These are phyloP conservation scores for Ceratocystis variospora DNA, from an alignment of 2,329 filamentous ascomycete genomes.

Conservation along the genomic window DNA sequence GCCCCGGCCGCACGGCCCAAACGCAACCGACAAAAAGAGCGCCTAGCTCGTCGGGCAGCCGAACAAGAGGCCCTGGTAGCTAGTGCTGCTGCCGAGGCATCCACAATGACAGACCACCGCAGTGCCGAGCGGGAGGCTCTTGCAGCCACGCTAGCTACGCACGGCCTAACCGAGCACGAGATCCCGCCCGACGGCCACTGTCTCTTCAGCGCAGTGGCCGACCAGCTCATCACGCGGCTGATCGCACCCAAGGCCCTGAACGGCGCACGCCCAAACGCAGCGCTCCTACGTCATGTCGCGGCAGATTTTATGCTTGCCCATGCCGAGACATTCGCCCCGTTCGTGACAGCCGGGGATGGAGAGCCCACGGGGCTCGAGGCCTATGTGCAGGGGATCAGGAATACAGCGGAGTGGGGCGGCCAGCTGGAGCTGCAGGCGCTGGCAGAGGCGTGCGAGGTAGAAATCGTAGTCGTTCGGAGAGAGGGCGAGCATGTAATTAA, in stretches of 20 bases:
- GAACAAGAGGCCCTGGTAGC: conserved; percentile 50
- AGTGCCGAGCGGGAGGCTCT: conserved; percentile 57
- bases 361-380: conserved; percentile 36
- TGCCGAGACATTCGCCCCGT: conserved; percentile 69
- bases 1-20: conserved; percentile 38
- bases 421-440: conserved; percentile 81
- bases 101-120: conserved; percentile 58
- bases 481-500: conserved; percentile 65
- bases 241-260: conserved; percentile 29
- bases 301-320: conserved; percentile 64
- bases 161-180: conserved; percentile 57
- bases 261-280: conserved; percentile 20
- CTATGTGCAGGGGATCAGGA: conserved; percentile 63
- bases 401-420: conserved; percentile 92
- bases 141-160: conserved; percentile 47
- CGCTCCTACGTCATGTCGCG: conserved; percentile 50
- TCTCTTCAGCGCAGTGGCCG: conserved; percentile 80
- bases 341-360: conserved; percentile 56
- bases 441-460: conserved; percentile 63
- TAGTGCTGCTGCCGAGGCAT: conserved; percentile 57
- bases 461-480: conserved; percentile 76
- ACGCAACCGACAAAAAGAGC: conserved; percentile 80
- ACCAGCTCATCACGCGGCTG: conserved; percentile 44
- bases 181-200: conserved; percentile 90
- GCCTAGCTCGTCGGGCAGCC: conserved; percentile 75